These are phyloP conservation scores for Coccomyxa subellipsoidea DNA, from an alignment of 163 green algal species.

Conservation along the genomic window DNA sequence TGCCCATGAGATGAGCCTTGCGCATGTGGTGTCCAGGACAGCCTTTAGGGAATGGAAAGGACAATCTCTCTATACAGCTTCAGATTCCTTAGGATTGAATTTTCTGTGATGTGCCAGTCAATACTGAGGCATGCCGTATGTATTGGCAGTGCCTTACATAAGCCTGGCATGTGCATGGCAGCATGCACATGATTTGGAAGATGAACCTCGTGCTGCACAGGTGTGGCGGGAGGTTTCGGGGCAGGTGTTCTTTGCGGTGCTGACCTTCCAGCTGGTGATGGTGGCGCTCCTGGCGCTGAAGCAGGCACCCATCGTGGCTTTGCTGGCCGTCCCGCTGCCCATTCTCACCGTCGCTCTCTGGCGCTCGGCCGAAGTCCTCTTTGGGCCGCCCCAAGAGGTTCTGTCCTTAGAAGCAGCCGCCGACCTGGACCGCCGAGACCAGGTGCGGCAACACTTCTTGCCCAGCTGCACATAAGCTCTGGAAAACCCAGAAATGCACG, in stretches of 20 bases:
- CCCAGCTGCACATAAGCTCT: neutral
- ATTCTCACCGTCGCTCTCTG: neutral
- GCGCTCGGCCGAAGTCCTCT: conserved; percentile 20
- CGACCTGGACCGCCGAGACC: conserved; percentile 30
- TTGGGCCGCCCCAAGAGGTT: conserved; percentile 28
- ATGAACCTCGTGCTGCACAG: neutral
- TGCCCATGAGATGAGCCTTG: too few species aligned
- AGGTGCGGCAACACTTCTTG: neutral
- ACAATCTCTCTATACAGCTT: too few species aligned
- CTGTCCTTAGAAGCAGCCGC: conserved; percentile 34
- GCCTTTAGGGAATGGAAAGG: too few species aligned
- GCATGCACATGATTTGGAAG: neutral
- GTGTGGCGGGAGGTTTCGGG: conserved; percentile 46
- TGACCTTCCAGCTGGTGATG: conserved; percentile 59
- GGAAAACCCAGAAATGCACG: too few species aligned
- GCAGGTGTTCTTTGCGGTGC: conserved; percentile 54
- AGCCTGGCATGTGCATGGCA: neutral
- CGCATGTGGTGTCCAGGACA: too few species aligned
- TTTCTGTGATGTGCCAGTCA: too few species aligned
- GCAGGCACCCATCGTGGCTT: neutral
- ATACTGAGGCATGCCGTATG: too few species aligned
- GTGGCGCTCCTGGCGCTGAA: conserved; percentile 42
- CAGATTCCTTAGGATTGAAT: too few species aligned
- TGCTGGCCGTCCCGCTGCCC: conserved; percentile 1
- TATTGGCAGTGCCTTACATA: too few species aligned